Evolutionary conservation across 352 stramenopile species (phyloP).

Genomic region (Thalassiosira exigua): DNA sequence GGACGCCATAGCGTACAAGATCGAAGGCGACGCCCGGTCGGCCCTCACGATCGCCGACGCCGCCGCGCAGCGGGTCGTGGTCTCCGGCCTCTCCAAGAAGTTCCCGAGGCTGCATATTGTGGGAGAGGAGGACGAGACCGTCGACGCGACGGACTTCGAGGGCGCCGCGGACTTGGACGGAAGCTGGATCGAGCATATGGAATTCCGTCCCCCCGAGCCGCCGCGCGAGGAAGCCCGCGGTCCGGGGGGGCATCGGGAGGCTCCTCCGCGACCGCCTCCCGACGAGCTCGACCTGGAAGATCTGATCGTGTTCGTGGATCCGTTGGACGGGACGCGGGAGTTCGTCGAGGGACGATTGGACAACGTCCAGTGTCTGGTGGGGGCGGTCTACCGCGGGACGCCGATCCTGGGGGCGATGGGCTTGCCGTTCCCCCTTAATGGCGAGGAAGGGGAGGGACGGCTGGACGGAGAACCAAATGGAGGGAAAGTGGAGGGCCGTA

Average conservation of each 20-base stretch:
- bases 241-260: background rate
- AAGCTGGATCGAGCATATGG: slow-evolving; percentile 2
- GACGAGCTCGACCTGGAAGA: slow-evolving; percentile 34
- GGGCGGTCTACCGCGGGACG: slow-evolving; percentile 52
- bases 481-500: slow-evolving; percentile 36
- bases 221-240: background rate
- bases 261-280: background rate
- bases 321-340: slow-evolving; percentile 79
- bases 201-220: background rate
- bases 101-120: slow-evolving; percentile 66
- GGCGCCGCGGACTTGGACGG: background rate
- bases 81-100: slow-evolving; percentile 40
- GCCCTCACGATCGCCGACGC: slow-evolving; percentile 76
- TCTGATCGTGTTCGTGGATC: slow-evolving; percentile 81
- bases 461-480: slow-evolving; percentile 28
- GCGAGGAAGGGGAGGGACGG: background rate
- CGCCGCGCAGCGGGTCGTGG: slow-evolving; percentile 71
- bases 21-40: slow-evolving; percentile 62
- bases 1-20: slow-evolving; percentile 56
- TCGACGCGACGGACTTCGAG: slow-evolving; percentile 6
- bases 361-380: slow-evolving; percentile 78
- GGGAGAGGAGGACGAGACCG: slow-evolving; percentile 78
- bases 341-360: slow-evolving; percentile 79
- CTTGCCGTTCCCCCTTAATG: slow-evolving; percentile 61
- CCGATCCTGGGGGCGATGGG: slow-evolving; percentile 69